Base-by-base conservation (phyloP, 2,329 filamentous ascomycete genomes). In the Aquanectria penicillioides region DNA sequence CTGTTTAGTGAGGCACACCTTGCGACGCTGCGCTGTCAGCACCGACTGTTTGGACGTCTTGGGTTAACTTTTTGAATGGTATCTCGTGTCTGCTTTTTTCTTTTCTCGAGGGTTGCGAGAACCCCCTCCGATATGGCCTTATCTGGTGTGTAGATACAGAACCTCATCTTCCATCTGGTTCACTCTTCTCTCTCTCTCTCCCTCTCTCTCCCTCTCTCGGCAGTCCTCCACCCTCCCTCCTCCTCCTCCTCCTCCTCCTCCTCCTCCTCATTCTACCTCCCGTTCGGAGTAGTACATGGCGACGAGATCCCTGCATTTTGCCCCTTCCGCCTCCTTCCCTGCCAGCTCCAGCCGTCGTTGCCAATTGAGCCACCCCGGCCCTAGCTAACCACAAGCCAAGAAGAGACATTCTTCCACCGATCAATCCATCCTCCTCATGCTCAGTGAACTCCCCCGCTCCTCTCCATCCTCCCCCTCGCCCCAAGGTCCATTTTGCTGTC, bases 371-470 rank as follows among this genome's bases (percentile, higher is more conserved):
- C 48, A 61, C 49, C 50, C 55, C 15, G 47, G 49, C 55, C 59
- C 59, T 54, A 44, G 55, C 33, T 47, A 49, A 44, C 41, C 55
- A 33, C 59, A 55, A 50, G 55, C 59, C 59, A 59, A 61, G 55
- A 59, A 41, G 23, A 55, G 47, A 47, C 48, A 38, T 51, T 57
- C 47, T 58, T 38, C 48, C 43, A 53, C 47, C 41, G 38, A 55
- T 33, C 47, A 44, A 57, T 52, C 43, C 31, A 41, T 53, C 17
- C 54, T 53, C 26, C 29, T 58, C 25, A 28, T 43, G 23, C 40
- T 52, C 44, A 36, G 17, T 26, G 15, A 56, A 28, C 13, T 37
- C 23, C 53, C 44, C 44, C 53, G n/a, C 47, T 28, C 31, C 37
- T 34, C 31, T 23, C 17, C 20, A 29, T 37, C 37, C 20, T 49